Evolutionary conservation across 2,329 filamentous ascomycete genomes (phyloP), one percentile per base, ranked within the genome.

Genomic region (Trichoderma guizhouense): DNA sequence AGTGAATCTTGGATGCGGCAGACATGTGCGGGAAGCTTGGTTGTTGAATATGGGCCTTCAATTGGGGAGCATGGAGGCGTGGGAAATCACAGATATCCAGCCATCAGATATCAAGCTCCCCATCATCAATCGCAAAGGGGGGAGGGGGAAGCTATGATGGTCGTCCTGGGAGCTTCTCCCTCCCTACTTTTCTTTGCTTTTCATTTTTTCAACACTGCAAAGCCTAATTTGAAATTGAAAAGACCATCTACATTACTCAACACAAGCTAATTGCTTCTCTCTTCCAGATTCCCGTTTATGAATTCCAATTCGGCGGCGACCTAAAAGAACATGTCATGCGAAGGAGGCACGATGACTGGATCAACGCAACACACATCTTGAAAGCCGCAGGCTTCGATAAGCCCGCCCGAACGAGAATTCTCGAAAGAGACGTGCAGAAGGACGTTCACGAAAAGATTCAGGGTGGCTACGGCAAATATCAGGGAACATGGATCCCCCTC

Each of bases 321-420:
- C 79, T 90, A 36, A 91, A 92, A 79, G 89, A 92, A 78, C 94
- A 98, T 93, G 93, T 98, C 75, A 99, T 99, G 96, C 92, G 96
- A 81, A 90, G 96, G 65, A 91, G 95, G 73, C 89, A 90, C 68
- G 96, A 99, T 82, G 91, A 98, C 82, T 99, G 95, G 94, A 96
- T 99, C 84, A 99, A 99, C 86, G 96, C 96, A n/a, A 99, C 96
- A 69, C 96, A 99, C 80, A 98, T 99, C 73, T 85, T 99, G 63
- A 99, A 99, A 80, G 94, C 97, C 53, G 96, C 96, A 74, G 95
- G 95, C 71, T 97, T 97, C 79, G 96, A 99, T 82, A 99, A 99
- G 82, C 96, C 96, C 3, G 94, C 95, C 14, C 88, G 96, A 79
- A 99, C 96, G 53, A 90, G 96, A 74, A 98, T 99, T 71, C 88